These are phyloP conservation scores for Aspergillus affinis DNA, from an alignment of 495 filamentous ascomycete genomes.

Conservation along the genomic window DNA sequence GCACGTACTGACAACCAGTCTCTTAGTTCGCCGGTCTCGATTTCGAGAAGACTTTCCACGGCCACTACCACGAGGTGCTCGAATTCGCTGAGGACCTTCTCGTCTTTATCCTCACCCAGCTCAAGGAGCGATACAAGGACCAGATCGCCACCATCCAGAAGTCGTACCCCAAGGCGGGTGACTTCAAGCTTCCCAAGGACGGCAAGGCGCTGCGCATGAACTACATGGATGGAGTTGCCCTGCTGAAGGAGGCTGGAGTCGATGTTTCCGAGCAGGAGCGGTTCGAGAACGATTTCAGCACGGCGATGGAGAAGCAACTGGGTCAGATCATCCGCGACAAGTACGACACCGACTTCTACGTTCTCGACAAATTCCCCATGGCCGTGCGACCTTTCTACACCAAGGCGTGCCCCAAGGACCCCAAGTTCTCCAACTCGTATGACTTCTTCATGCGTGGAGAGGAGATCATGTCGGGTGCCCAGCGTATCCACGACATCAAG, in stretches of 20 bases:
- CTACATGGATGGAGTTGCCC: slow-evolving; percentile 79
- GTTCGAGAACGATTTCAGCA: slow-evolving; percentile 64
- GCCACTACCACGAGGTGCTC: slow-evolving; percentile 85
- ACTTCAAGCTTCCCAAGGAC: slow-evolving; percentile 56
- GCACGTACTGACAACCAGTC: neutral
- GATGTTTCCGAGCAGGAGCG: slow-evolving; percentile 75
- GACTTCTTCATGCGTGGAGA: slow-evolving; percentile 95
- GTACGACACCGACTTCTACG: slow-evolving; percentile 88
- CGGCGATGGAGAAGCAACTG: slow-evolving; percentile 86
- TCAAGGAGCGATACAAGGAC: slow-evolving; percentile 63
- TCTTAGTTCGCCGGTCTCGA: slow-evolving; percentile 85
- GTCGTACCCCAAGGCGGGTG: slow-evolving; percentile 56
- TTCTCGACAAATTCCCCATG: slow-evolving; percentile 89
- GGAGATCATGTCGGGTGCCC: slow-evolving; percentile 84
- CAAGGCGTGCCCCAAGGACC: slow-evolving; percentile 68
- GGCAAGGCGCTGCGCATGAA: slow-evolving; percentile 80
- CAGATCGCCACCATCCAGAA: slow-evolving; percentile 68
- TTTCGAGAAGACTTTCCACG: slow-evolving; percentile 92
- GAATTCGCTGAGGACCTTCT: slow-evolving; percentile 79
- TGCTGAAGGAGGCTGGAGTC: slow-evolving; percentile 78
- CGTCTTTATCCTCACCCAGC: slow-evolving; percentile 80
- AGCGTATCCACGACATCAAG: slow-evolving; percentile 75
- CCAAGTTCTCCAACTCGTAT: slow-evolving; percentile 76
- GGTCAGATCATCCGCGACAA: slow-evolving; percentile 80
- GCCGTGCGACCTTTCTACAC: slow-evolving; percentile 86